Percentiles rank a stretch among this genome's conserved stretches.
Conservation (phyloP, 1,284 basidiomycete genomes). For the Wallemia hederae region DNA sequence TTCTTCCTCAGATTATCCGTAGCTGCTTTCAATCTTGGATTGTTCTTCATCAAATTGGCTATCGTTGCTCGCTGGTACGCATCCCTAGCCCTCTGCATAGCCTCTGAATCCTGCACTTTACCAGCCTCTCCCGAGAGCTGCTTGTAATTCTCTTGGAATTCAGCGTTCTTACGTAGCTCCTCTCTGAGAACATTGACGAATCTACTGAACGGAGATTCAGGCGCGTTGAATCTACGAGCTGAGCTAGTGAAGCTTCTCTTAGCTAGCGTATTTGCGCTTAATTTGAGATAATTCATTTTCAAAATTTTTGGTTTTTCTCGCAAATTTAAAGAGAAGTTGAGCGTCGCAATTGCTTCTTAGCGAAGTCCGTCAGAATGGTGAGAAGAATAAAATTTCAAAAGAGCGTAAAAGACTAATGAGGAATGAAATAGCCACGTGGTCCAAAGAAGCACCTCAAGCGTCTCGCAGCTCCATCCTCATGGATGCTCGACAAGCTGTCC, state of each 20-base stretch:
- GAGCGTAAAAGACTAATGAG: background rate
- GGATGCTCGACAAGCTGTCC: constrained; percentile 98
- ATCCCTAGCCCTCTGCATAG: constrained; percentile 70
- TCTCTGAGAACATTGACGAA: constrained; percentile 82
- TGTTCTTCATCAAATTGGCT: constrained; percentile 82
- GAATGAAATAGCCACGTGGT: constrained; percentile 46
- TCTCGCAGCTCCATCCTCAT: constrained; percentile 83
- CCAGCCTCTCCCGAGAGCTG: constrained; percentile 91
- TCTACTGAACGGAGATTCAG: constrained; percentile 77
- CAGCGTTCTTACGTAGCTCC: constrained; percentile 74
- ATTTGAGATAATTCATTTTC: background rate
- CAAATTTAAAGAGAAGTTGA: background rate
- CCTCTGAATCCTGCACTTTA: constrained; percentile 83
- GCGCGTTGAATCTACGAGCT: constrained; percentile 10
- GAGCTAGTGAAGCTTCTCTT: background rate
- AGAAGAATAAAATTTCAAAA: background rate
- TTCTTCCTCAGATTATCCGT: constrained; percentile 67
- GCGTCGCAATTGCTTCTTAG: background rate
- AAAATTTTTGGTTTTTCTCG: background rate
- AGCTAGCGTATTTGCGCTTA: background rate
- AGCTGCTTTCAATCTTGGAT: constrained; percentile 63
- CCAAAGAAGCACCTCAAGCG: constrained; percentile 99
- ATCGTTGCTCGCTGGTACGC: constrained; percentile 83
- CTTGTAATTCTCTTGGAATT: constrained; percentile 84
- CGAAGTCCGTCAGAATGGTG: background rate